Conservation (phyloP, 345 rosid genomes). For the Firmiana major region DNA sequence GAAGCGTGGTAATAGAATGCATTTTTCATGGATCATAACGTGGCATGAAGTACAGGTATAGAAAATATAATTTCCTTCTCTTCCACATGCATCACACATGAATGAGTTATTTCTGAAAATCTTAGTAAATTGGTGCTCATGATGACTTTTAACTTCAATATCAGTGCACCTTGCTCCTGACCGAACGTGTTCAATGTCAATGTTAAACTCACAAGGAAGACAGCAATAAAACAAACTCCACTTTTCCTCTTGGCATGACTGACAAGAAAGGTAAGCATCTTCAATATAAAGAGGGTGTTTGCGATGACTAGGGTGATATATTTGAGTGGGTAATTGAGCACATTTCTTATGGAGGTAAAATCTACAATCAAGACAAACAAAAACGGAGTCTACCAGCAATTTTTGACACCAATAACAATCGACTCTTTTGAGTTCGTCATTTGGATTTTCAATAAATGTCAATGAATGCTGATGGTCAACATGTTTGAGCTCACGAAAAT, state of each 20-base stretch:
- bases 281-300: background rate
- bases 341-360: constrained; percentile 6
- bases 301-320: constrained; percentile 2
- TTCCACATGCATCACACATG: constrained; percentile 26
- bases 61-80: background rate
- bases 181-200: background rate
- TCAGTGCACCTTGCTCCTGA: background rate
- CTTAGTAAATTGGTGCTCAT: background rate
- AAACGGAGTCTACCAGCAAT: background rate
- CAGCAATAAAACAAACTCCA: background rate
- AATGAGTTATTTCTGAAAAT: background rate
- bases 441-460: background rate
- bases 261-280: background rate
- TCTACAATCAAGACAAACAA: background rate
- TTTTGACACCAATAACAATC: too few relatives aligned
- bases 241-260: fast-evolving
- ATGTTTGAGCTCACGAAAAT: background rate
- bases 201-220: background rate
- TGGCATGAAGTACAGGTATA: background rate
- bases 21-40: background rate
- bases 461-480: background rate
- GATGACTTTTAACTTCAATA: background rate
- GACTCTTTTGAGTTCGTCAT: background rate
- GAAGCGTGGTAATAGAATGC: background rate
- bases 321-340: background rate